A percentile compares a stretch with the other conserved stretches of the same genome.
These are phyloP conservation scores for Lentinula novae-zelandiae DNA, from an alignment of 1,284 basidiomycete species.

Conservation along the genomic window DNA sequence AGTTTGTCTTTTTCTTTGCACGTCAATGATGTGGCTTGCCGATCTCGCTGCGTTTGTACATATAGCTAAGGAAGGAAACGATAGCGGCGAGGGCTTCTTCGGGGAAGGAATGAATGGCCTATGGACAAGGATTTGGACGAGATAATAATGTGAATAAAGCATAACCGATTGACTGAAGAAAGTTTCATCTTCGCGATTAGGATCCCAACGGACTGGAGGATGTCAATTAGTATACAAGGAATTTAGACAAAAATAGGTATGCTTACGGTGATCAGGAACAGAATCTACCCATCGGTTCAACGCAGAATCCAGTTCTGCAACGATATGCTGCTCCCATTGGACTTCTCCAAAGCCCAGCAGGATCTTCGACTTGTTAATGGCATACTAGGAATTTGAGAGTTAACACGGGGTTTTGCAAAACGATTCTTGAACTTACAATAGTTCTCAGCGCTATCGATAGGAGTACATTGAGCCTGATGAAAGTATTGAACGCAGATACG, in stretches of 20 bases:
- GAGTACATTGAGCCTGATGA: slow-evolving; percentile 62
- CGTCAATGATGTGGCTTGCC: slow-evolving; percentile 69
- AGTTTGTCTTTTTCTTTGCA: slow-evolving; percentile 35
- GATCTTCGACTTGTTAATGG: slow-evolving; percentile 66
- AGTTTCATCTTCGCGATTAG: slow-evolving; percentile 48
- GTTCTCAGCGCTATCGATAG: slow-evolving; percentile 63
- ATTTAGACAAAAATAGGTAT: not conserved
- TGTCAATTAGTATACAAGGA: not conserved
- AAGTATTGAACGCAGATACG: slow-evolving; percentile 52
- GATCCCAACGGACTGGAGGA: slow-evolving; percentile 68
- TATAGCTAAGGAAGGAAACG: slow-evolving; percentile 75
- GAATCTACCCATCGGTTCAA: slow-evolving; percentile 76
- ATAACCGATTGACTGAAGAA: slow-evolving; percentile 71
- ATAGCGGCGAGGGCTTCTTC: slow-evolving; percentile 49
- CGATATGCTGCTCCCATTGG: slow-evolving; percentile 65
- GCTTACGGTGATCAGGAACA: slow-evolving; percentile 62
- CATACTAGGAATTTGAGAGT: slow-evolving; percentile 47
- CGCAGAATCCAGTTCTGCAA: slow-evolving; percentile 73
- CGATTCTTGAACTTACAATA: slow-evolving; percentile 41
- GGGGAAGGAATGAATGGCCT: slow-evolving; percentile 78
- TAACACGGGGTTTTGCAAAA: too few species aligned
- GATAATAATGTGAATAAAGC: slow-evolving; percentile 68
- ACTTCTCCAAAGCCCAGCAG: slow-evolving; percentile 55
- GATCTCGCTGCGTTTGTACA: slow-evolving; percentile 84
- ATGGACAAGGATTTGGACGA: slow-evolving; percentile 76